Conservation (phyloP, 176 grass and related monocot genomes). For the Tuctoria greenei region DNA sequence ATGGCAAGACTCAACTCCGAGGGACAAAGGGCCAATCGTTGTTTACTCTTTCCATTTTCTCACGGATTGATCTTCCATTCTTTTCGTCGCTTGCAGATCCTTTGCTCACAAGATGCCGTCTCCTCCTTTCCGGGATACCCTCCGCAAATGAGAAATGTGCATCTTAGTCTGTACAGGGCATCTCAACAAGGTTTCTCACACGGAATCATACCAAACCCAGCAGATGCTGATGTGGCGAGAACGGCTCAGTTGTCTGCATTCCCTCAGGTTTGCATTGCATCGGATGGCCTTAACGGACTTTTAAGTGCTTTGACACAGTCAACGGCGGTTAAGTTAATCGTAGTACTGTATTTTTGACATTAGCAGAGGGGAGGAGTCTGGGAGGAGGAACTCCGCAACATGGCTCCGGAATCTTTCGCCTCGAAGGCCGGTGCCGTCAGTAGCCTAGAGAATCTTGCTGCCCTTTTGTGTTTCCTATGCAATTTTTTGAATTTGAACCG, state of each 20-base stretch:
- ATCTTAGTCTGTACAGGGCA: slow-evolving; percentile 46
- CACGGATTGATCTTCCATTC: background rate
- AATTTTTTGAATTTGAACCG: background rate
- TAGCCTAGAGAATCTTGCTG: slow-evolving; percentile 29
- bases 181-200: slow-evolving; percentile 40
- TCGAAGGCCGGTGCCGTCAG: slow-evolving; percentile 32
- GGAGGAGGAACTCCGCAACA: slow-evolving; percentile 47
- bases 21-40: background rate
- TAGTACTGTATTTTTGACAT: background rate
- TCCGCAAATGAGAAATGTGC: slow-evolving; percentile 43
- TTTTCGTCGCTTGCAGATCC: slow-evolving; percentile 49
- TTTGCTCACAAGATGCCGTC: slow-evolving; percentile 43
- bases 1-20: background rate
- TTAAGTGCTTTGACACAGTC: background rate
- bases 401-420: slow-evolving; percentile 44
- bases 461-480: background rate
- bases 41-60: background rate
- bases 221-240: slow-evolving; percentile 29
- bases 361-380: slow-evolving; percentile 46
- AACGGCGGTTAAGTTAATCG: background rate
- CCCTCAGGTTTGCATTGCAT: slow-evolving; percentile 46
- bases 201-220: slow-evolving; percentile 27
- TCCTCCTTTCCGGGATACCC: slow-evolving; percentile 38
- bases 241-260: slow-evolving; percentile 40
- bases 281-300: background rate